These are phyloP conservation scores for Chaetothyriales sp. DNA, from an alignment of 2,329 filamentous ascomycete species.

Conservation along the genomic window DNA sequence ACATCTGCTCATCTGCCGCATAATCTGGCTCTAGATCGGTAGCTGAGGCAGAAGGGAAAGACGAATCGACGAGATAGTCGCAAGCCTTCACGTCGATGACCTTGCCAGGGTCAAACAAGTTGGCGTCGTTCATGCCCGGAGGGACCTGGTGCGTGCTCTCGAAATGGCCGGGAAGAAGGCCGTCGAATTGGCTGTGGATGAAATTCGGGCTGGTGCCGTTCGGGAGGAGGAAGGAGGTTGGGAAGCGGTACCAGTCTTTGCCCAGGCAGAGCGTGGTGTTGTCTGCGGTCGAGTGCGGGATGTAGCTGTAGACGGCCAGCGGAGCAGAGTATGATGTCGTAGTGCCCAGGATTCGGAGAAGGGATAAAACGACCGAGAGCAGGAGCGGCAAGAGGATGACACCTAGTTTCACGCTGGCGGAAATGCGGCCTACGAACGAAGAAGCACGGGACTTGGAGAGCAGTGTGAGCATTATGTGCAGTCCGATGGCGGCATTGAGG, in stretches of 20 bases:
- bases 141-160: constrained; percentile 73
- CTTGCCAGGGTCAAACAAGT: constrained; percentile 74
- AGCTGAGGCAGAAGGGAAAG: constrained; percentile 48
- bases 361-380: constrained; percentile 49
- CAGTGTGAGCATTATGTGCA: constrained; percentile 66
- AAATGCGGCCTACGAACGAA: constrained; percentile 56
- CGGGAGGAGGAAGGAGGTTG: constrained; percentile 82
- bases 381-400: constrained; percentile 34
- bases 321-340: constrained; percentile 76
- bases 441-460: constrained; percentile 58
- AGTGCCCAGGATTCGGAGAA: constrained; percentile 62
- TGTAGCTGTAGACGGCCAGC: constrained; percentile 44
- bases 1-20: constrained; percentile 55
- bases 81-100: constrained; percentile 66
- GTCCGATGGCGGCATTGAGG: constrained; percentile 70
- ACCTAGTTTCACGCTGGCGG: constrained; percentile 57
- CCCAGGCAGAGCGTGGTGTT: constrained; percentile 65
- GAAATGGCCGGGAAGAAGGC: constrained; percentile 83
- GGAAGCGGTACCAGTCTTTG: constrained; percentile 98
- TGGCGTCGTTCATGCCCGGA: constrained; percentile 79
- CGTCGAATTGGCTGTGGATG: constrained; percentile 76
- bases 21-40: constrained; percentile 70
- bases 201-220: constrained; percentile 76
- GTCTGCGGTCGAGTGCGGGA: constrained; percentile 25
- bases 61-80: constrained; percentile 75